phyloP scores from a whole-genome alignment of 768 basidiomycete genomes.

The Boletus subparvulus region DNA sequence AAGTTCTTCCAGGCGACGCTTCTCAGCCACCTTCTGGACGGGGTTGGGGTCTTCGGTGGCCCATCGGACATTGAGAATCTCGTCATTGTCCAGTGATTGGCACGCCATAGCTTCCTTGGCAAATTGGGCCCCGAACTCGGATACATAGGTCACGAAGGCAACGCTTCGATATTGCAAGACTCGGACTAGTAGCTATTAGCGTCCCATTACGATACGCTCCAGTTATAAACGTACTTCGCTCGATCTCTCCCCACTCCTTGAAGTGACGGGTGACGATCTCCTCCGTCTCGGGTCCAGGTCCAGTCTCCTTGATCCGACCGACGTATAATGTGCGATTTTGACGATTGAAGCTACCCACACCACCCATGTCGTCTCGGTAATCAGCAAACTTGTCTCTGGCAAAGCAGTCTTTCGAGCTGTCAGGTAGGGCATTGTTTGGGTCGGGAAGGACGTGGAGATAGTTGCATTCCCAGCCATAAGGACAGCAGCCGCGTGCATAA shows the following conservation, averaged over 20 bases:
- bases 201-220: background rate
- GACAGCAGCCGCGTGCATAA: conserved; percentile 95
- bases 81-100: conserved; percentile 95
- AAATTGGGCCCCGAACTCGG: conserved; percentile 86
- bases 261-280: conserved; percentile 90
- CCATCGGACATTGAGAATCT: conserved; percentile 98
- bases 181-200: conserved; percentile 53
- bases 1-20: conserved; percentile 75
- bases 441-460: conserved; percentile 90
- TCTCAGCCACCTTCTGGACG: conserved; percentile 81
- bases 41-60: conserved; percentile 99
- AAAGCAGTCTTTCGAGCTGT: conserved; percentile 95
- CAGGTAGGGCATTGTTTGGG: conserved; percentile 65
- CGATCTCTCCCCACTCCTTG: conserved; percentile 93
- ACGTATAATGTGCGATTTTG: conserved; percentile 95
- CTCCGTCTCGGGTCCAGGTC: conserved; percentile 85
- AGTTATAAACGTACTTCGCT: conserved; percentile 64
- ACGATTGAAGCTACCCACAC: conserved; percentile 93
- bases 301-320: conserved; percentile 91
- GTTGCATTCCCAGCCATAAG: conserved; percentile 97
- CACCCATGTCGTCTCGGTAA: conserved; percentile 99
- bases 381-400: conserved; percentile 95
- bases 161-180: conserved; percentile 93
- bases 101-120: conserved; percentile 99
- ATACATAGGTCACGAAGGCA: conserved; percentile 93